phyloP scores from a whole-genome alignment of 129 eudicot genomes.

The Centella asiatica region DNA sequence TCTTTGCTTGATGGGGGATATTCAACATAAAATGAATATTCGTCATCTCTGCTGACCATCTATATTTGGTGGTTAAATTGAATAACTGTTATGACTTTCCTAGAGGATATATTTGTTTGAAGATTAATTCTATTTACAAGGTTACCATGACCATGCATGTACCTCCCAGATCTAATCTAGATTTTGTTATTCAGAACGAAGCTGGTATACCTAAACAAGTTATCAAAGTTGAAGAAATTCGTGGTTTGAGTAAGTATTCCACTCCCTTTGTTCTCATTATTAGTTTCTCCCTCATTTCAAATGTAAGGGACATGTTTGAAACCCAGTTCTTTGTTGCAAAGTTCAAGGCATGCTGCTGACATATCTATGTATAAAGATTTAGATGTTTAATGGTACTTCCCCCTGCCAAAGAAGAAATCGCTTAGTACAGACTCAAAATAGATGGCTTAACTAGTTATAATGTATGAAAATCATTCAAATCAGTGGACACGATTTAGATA shows the following conservation, averaged over 20 bases:
- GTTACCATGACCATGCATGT: neutral
- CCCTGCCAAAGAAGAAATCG: no score
- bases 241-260: constrained; percentile 75
- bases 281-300: neutral
- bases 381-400: no score
- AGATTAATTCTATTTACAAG: neutral
- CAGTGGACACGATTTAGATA: no score
- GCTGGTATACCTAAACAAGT: constrained; percentile 72
- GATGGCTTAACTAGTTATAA: no score
- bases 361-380: no score
- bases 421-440: no score
- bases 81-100: neutral
- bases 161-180: constrained; percentile 1
- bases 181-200: constrained; percentile 49
- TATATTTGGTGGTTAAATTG: neutral
- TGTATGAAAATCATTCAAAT: no score
- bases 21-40: no score
- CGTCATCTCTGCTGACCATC: no score
- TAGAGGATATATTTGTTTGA: neutral
- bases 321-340: no score
- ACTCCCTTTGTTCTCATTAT: neutral
- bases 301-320: neutral
- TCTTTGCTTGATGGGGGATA: no score
- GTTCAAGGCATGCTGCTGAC: no score
- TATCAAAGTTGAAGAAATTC: constrained; percentile 83